phyloP scores from a whole-genome alignment of 2,329 filamentous ascomycete genomes.

The Pseudocercospora vitis region DNA sequence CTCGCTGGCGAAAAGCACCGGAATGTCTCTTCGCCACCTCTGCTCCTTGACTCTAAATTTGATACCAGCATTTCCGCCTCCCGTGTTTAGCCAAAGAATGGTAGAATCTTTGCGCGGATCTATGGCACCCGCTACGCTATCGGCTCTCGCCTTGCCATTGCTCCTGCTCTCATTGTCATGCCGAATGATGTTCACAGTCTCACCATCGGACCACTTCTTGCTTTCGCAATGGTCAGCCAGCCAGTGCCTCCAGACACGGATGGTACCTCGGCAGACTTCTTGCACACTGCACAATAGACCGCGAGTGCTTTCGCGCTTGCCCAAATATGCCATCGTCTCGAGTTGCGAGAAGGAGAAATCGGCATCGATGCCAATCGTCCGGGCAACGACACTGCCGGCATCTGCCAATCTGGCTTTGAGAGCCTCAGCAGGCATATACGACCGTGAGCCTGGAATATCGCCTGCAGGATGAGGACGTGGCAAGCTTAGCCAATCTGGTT shows the following conservation, averaged over 20 bases:
- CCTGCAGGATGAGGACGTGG: constrained; percentile 47
- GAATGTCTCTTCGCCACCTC: constrained; percentile 47
- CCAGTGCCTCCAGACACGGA: constrained; percentile 74
- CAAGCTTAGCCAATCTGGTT: constrained; percentile 45
- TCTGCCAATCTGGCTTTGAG: constrained; percentile 18
- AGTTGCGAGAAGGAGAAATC: constrained; percentile 75
- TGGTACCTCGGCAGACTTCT: constrained; percentile 65
- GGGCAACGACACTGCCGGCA: constrained; percentile 47
- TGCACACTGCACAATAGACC: constrained; percentile 65
- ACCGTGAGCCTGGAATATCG: constrained; percentile 49
- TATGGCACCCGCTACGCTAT: constrained; percentile 27
- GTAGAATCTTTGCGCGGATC: constrained; percentile 39
- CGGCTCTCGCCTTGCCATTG: constrained; percentile 17
- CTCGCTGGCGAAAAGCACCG: constrained; percentile 58
- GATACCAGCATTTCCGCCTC: constrained; percentile 63
- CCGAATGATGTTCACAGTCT: constrained; percentile 29
- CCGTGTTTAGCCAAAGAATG: constrained; percentile 68
- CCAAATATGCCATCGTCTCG: constrained; percentile 66
- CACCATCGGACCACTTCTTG: constrained; percentile 32
- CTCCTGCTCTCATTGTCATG: constrained; percentile 20
- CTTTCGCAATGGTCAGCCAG: constrained; percentile 51
- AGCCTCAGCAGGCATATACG: constrained; percentile 33
- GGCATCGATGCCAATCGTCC: constrained; percentile 65
- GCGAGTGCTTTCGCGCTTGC: constrained; percentile 61
- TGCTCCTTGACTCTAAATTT: constrained; percentile 63